Percentiles rank a stretch among this genome's conserved stretches.
These are phyloP conservation scores for Coniophora puteana DNA, from an alignment of 1,284 basidiomycete genomes.

Conservation along the genomic window DNA sequence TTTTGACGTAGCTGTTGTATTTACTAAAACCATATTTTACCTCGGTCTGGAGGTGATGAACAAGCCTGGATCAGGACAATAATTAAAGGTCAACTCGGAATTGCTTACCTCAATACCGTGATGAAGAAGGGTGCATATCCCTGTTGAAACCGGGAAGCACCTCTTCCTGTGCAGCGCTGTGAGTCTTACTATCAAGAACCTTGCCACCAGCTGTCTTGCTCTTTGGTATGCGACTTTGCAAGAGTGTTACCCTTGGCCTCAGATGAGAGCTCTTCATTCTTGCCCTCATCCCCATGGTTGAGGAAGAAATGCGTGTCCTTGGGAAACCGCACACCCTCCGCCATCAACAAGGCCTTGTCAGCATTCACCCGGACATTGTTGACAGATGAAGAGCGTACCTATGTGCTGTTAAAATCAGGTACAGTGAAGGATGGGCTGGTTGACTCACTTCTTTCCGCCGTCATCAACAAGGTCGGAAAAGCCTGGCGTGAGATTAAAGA, in stretches of 20 bases:
- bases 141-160: too few species aligned
- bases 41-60: too few species aligned
- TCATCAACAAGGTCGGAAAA: constrained; percentile 80
- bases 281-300: constrained; percentile 50
- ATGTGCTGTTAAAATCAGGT: constrained; percentile 5
- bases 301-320: constrained; percentile 91
- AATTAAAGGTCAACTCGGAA: too few species aligned
- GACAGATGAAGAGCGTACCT: constrained; percentile 90
- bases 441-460: constrained; percentile 68
- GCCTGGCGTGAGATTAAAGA: constrained; percentile 81
- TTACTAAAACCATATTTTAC: too few species aligned
- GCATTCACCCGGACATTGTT: constrained; percentile 85
- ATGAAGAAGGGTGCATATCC: too few species aligned
- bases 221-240: constrained; percentile 51
- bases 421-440: constrained; percentile 6
- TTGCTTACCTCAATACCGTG: too few species aligned
- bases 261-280: constrained; percentile 51
- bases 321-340: constrained; percentile 78
- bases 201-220: constrained; percentile 78
- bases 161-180: constrained; percentile 77
- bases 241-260: constrained; percentile 57
- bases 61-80: too few species aligned
- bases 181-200: constrained; percentile 80
- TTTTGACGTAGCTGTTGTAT: constrained; percentile 1
- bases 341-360: constrained; percentile 70